Evolutionary conservation across 495 filamentous ascomycete species (phyloP).

Genomic region (Penicillium malachiteum): DNA sequence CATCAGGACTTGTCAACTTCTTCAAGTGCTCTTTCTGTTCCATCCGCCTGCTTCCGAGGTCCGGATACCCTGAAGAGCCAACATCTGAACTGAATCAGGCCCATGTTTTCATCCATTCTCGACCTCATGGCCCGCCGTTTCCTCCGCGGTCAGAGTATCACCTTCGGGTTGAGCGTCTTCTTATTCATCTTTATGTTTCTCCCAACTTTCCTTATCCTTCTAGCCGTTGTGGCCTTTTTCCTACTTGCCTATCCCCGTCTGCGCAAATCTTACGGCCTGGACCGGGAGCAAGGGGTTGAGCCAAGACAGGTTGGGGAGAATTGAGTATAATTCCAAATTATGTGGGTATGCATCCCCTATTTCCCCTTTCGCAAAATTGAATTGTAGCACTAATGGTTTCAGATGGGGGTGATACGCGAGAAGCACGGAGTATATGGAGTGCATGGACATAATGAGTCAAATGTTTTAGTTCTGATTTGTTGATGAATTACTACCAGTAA

Average conservation of each 20-base stretch:
- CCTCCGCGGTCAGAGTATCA: conserved; percentile 29
- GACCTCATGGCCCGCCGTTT: conserved; percentile 36
- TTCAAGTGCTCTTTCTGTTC: no score
- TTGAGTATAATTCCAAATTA: background rate
- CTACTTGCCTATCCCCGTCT: conserved; percentile 34
- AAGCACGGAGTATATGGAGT: no score
- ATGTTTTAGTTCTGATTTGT: no score
- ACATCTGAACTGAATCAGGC: no score
- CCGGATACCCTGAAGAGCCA: background rate
- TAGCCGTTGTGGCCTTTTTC: conserved; percentile 39
- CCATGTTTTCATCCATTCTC: conserved; percentile 9
- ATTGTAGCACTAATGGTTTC: no score
- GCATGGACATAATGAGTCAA: no score
- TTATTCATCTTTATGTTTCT: conserved; percentile 44
- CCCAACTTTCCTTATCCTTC: conserved; percentile 37
- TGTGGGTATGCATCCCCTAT: no score
- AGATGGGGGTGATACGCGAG: no score
- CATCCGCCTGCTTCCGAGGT: background rate
- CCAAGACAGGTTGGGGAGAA: background rate
- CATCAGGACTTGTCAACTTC: no score
- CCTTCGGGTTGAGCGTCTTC: conserved; percentile 37
- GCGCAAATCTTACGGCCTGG: conserved; percentile 17
- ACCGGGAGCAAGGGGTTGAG: conserved; percentile 12
- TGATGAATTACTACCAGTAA: no score
- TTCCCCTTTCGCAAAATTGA: no score